Base-by-base conservation (phyloP, 2,329 filamentous ascomycete species). In the Aspergillus caelatus region DNA sequence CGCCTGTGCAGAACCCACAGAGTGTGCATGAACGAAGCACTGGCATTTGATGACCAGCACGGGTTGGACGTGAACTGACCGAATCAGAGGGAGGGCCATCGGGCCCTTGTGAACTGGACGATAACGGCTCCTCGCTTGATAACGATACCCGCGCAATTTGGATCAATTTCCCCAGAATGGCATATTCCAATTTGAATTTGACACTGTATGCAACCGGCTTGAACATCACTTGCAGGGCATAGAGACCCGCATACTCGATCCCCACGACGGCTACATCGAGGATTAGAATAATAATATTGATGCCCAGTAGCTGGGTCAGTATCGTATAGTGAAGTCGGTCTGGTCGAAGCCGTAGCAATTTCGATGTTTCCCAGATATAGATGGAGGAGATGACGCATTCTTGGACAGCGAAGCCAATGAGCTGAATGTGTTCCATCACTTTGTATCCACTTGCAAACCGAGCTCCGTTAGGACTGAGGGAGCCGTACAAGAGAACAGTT, bases 341-440 rank as follows among this genome's bases (percentile, higher is more conserved):
- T 9, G 69, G 68, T 19, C 77, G 70, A 30, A 73, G 36, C 10
- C 50, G 75, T 19, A 82, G 74, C n/a, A 82, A 72, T 30, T 80
- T 79, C 56, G 84, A 71, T 1, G 83, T 84, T 62, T 84, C 80
- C 62, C 80, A 82, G 58, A 86, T 80, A 65, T 85, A 86, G 10
- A 86, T 75, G 4, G 77, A 71, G 0, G 81, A 82, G 28, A 83
- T 75, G 46, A 78, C 60, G 21, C 77, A 67, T 62, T 83, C 82
- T 62, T 82, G 79, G 2, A 79, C 39, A 58, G 74, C 75, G 65
- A 82, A 80, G 19, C 72, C 74, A n/a, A 76, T 77, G 21, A 83
- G 64, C 64, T 83, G 77, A 19, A 78, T 67, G 14, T 74, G 75
- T 54, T 81, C 79, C 65, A 74, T 74, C 58, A 82, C 73, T 34